Evolutionary conservation across 257 asterid genomes (phyloP).

Genomic region (Fraxinus quadrangulata): DNA sequence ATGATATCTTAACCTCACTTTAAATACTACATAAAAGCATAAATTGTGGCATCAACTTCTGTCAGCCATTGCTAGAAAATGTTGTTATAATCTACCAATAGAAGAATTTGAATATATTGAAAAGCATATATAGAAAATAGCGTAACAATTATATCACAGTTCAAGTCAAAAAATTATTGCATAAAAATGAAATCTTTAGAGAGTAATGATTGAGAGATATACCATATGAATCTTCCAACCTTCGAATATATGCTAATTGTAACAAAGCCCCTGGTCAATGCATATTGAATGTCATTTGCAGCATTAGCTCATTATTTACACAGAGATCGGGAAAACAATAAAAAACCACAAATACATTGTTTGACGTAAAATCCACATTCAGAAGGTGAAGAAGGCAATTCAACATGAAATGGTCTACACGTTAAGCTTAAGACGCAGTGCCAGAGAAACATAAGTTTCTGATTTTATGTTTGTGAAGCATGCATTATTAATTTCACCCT

Average conservation of each 20-base stretch:
- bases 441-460: not conserved
- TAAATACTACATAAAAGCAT: not conserved
- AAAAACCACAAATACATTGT: conserved; percentile 5
- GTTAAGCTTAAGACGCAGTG: not conserved
- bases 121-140: not conserved
- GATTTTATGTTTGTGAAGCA: not conserved
- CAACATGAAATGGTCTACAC: not conserved
- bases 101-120: not conserved
- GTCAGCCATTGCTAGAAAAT: not conserved
- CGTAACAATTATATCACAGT: not conserved
- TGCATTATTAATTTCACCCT: conserved; percentile 14
- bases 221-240: conserved; percentile 80
- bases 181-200: not conserved
- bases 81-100: not conserved
- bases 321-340: not conserved
- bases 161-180: not conserved
- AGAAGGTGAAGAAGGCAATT: not conserved
- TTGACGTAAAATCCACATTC: not conserved
- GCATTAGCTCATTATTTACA: conserved; percentile 8
- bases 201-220: conserved; percentile 32
- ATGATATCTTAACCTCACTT: conserved; percentile 8
- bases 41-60: not conserved
- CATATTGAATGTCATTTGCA: conserved; percentile 20
- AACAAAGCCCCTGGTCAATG: conserved; percentile 63
- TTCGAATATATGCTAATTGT: conserved; percentile 66